Base-by-base conservation (phyloP, 768 basidiomycete species). In the Trametes elegans region DNA sequence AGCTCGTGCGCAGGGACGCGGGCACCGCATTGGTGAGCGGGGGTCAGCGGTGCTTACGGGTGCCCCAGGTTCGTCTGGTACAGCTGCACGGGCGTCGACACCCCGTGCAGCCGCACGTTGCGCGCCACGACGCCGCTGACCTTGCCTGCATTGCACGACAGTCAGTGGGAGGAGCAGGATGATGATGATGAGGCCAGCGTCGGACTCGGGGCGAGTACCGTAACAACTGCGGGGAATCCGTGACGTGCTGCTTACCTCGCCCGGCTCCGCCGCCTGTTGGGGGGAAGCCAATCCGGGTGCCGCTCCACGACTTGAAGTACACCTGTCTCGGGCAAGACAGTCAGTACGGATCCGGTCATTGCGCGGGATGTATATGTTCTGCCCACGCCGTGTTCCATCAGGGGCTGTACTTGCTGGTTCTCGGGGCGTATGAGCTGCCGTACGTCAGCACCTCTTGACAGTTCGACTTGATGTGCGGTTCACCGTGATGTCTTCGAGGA, bases 181-280 rank as follows among this genome's bases (percentile, higher is more conserved):
- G n/a, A n/a, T n/a, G n/a, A n/a, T n/a, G n/a, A n/a, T n/a, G n/a
- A n/a, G n/a, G n/a, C n/a, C n/a, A n/a, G n/a, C n/a, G n/a, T n/a
- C n/a, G n/a, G n/a, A n/a, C n/a, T n/a, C n/a, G n/a, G n/a, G n/a
- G n/a, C n/a, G n/a, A n/a, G n/a, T n/a, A n/a, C n/a, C n/a, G n/a
- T n/a, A n/a, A n/a, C n/a, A n/a, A n/a, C n/a, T n/a, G n/a, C n/a
- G n/a, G n/a, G n/a, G n/a, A n/a, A n/a, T n/a, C n/a, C n/a, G n/a
- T n/a, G n/a, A n/a, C n/a, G n/a, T n/a, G n/a, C n/a, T n/a, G n/a
- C n/a, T n/a, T 50, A 78, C 80, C 79, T 49, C 71, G 61, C 10
- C 78, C 82, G 16, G 78, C 82, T 11, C 82, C 81, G 7, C 82
- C 82, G 6, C 79, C 79, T 24, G 78, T 81, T 1, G 81, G 81